Evolutionary conservation across 176 grass and related monocot genomes (phyloP), one percentile per base, ranked within the genome.

Genomic region (Tillandsia leiboldiana): DNA sequence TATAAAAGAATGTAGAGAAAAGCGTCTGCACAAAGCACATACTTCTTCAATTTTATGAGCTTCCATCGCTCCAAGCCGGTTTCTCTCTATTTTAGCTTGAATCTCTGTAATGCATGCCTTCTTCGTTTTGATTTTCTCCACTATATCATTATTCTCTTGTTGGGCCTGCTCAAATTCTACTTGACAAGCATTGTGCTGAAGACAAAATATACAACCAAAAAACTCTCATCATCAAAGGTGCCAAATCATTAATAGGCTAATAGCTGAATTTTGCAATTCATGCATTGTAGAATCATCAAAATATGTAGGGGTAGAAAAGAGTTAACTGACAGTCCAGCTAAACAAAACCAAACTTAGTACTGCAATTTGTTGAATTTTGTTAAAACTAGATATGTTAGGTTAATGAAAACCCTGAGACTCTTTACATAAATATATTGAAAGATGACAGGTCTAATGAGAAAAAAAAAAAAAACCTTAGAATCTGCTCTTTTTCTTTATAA

Each of bases 161-260:
- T 93, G 83, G 50, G 84, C 77, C 69, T 82, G 80, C 71, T 48
- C 79, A 78, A 83, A 87, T 73, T 92, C 89, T 76, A 75, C 59
- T 70, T 51, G 81, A 70, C 80, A 89, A 81, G 73, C 83, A 76
- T 85, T 79, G 70, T 93, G 94, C 94, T 97, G 77, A 77, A 76
- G 76, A 65, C 51, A 65, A 20, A 50, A 12, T 12, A 78, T 70
- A 70, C 22, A 9, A 61, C 8, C 22, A 15, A 61, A 20, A 61
- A 8, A 15, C 15, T 8, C 18, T 9, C 56, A 61, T 18, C 15
- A 20, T 18, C 56, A 61, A 20, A 8, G 20, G n/a, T 9, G 22
- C 56, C 56, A 61, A 61, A 22, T 8, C 22, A 61, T 23, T 17
- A 59, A 5, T 42, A 42, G 33, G 33, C 33, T 42, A 23, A 61